Evolutionary conservation across 495 filamentous ascomycete species (phyloP), one percentile per base, ranked within the genome.

Genomic region (Penicillium pulvis): DNA sequence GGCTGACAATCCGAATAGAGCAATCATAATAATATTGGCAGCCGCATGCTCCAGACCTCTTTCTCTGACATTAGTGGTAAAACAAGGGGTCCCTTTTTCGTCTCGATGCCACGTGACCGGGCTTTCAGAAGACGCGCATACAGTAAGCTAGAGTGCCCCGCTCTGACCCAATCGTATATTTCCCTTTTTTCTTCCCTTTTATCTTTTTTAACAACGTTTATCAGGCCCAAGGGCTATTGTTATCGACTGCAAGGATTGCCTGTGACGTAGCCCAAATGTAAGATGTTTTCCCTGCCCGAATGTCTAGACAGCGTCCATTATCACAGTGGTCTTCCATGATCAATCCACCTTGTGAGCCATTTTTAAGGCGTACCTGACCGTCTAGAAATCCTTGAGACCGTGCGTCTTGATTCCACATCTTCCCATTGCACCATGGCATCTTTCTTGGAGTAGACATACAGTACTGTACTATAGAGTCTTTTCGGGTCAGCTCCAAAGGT

Each of bases 361-460:
- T 57, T 45, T 67, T 58, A 53, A 77, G 72, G 45, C 45, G 30
- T 30, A 69, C 62, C 43, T 62, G 62, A 20, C 59, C 57, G 2
- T 67, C 69, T 20, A n/a, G 24, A 55, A 68, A 74, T 0, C 76
- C 75, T 9, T 55, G 54, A 39, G 55, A 31, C 42, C 60, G 65
- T 8, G 72, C 71, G 23, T 68, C 66, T 17, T 61, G 50, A 51
- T 58, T 72, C 64, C 23, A 76, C 70, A 65, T 73, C 66, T 20
- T 64, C 53, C 69, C 67, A 75, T 24, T 68, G 62, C 10, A 77
- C 69, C 43, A 67, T 70, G 12, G 42, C 20, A 58, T 79, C 75
- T 24, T 67, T 67, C 46, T 69, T 70, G 4, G 71, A 75, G 59
- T 75, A 77, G 1, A 77, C 57, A 61, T 73, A 2, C 20, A 23